These are phyloP conservation scores for Arthonia radiata DNA, from an alignment of 495 filamentous ascomycete species.

Conservation along the genomic window DNA sequence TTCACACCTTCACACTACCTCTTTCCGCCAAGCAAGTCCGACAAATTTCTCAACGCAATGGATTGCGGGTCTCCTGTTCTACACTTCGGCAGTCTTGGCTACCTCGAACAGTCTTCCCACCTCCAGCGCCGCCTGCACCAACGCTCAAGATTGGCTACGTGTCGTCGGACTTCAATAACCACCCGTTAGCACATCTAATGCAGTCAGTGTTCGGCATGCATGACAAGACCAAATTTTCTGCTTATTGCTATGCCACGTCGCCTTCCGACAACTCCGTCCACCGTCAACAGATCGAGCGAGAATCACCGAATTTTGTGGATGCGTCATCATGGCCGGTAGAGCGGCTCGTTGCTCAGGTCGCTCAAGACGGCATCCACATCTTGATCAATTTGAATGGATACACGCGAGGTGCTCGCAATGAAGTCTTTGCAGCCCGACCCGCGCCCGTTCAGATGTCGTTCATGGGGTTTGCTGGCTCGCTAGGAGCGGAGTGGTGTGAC, in stretches of 20 bases:
- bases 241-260: constrained; percentile 94
- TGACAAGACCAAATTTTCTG: constrained; percentile 42
- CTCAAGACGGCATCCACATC: constrained; percentile 85
- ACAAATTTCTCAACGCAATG: constrained; percentile 87
- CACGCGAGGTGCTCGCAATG: constrained; percentile 88
- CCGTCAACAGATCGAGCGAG: constrained; percentile 78
- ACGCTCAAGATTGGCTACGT: constrained; percentile 83
- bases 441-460: constrained; percentile 98
- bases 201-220: constrained; percentile 96
- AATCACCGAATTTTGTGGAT: constrained; percentile 81
- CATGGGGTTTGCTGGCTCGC: constrained; percentile 94
- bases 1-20: constrained; percentile 94
- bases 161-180: constrained; percentile 98
- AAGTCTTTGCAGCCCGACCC: constrained; percentile 85
- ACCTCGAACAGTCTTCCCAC: constrained; percentile 52
- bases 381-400: constrained; percentile 95
- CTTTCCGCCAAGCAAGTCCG: constrained; percentile 84
- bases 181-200: constrained; percentile 91
- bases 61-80: constrained; percentile 71
- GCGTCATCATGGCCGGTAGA: constrained; percentile 72
- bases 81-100: constrained; percentile 74
- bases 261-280: constrained; percentile 77
- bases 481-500: constrained; percentile 97
- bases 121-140: constrained; percentile 58
- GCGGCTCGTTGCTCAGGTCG: constrained; percentile 66